Evolutionary conservation across 139 green algal genomes (phyloP).

Genomic region (Volvox reticuliferus): DNA sequence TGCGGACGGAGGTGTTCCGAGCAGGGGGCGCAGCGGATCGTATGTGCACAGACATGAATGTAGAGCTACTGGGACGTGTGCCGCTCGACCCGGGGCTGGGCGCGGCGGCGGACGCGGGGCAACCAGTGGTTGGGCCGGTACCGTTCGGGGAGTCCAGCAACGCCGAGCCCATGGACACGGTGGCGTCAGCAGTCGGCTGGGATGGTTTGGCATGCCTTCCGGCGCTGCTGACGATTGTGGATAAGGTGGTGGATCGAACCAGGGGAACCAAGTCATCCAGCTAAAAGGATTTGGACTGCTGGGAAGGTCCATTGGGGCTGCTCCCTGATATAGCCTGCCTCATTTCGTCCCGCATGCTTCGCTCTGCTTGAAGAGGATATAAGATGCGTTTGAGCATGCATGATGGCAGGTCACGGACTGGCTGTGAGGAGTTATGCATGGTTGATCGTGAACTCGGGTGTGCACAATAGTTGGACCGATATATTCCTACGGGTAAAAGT

Average conservation of each 20-base stretch:
- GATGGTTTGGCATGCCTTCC: slow-evolving; percentile 12
- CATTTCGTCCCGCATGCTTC: too few species aligned
- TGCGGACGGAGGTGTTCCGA: slow-evolving; percentile 79
- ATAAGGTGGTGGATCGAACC: slow-evolving; percentile 32
- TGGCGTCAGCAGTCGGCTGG: background rate
- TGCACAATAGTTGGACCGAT: too few species aligned
- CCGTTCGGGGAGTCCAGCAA: background rate
- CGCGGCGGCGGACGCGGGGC: slow-evolving; percentile 78
- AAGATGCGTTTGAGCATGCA: too few species aligned
- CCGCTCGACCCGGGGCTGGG: slow-evolving; percentile 86
- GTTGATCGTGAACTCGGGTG: too few species aligned
- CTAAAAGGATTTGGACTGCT: too few species aligned
- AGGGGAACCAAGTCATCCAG: too few species aligned
- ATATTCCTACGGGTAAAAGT: too few species aligned
- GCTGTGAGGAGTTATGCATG: too few species aligned
- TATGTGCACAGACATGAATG: slow-evolving; percentile 84
- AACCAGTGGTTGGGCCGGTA: slow-evolving; percentile 54
- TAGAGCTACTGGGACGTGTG: slow-evolving; percentile 90
- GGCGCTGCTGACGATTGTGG: slow-evolving; percentile 40
- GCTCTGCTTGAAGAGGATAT: too few species aligned
- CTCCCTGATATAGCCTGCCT: too few species aligned
- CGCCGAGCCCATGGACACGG: background rate
- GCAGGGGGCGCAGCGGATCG: slow-evolving; percentile 73
- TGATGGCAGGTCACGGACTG: too few species aligned
- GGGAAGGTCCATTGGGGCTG: too few species aligned